Conservation (phyloP, 768 basidiomycete species). For the Amanita brunnescens region DNA sequence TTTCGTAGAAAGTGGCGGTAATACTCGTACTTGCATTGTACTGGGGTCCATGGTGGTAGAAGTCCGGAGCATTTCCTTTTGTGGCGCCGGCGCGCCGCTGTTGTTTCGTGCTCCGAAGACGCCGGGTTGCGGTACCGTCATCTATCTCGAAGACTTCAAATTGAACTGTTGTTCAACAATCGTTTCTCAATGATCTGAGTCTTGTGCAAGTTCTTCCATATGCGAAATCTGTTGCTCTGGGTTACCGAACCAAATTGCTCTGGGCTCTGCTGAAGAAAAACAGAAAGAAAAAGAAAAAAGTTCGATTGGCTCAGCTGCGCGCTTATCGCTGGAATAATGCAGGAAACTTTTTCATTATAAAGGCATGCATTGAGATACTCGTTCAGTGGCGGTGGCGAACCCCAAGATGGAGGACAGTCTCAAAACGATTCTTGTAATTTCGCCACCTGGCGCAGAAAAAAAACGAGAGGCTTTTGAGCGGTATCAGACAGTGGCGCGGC, state of each 20-base stretch:
- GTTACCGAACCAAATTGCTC: too few species aligned
- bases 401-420: constrained; percentile 1
- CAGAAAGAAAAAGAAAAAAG: too few species aligned
- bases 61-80: too few species aligned
- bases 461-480: not conserved
- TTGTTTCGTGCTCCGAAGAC: too few species aligned
- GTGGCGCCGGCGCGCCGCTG: too few species aligned
- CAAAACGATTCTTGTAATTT: constrained; percentile 4
- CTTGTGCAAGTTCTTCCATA: too few species aligned
- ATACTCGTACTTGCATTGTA: not conserved
- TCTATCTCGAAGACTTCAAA: too few species aligned
- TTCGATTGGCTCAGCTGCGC: constrained; percentile 3
- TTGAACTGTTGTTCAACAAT: not conserved
- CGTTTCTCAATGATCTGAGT: not conserved
- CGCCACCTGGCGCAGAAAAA: constrained; percentile 5
- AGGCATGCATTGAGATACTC: not conserved
- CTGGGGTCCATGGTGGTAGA: not conserved
- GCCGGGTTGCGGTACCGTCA: too few species aligned
- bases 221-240: not conserved
- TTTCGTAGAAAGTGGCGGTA: not conserved
- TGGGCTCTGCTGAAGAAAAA: too few species aligned
- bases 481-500: constrained; percentile 5
- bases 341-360: not conserved
- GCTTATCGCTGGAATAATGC: constrained; percentile 1
- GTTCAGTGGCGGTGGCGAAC: constrained; percentile 6